Evolutionary conservation across 495 filamentous ascomycete genomes (phyloP), one percentile per base, ranked within the genome.

Genomic region (Usnea hakonensis): DNA sequence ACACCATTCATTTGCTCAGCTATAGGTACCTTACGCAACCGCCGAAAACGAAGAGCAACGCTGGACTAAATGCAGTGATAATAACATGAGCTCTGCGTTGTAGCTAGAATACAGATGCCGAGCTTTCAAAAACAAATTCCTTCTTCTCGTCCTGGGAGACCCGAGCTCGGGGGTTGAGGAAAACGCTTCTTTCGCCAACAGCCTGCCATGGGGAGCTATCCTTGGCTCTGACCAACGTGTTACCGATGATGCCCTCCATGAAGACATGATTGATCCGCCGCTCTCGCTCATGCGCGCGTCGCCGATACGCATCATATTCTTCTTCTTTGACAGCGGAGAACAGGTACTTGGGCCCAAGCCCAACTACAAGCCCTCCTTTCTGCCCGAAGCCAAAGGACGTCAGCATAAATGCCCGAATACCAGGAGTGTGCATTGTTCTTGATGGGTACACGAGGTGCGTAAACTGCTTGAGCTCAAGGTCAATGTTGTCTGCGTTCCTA

Each of bases 341-440:
- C 9, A 43, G 38, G 38, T 43, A 43, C 38, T 43, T 43, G 19
- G 38, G 38, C 38, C 38, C 38, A 43, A 43, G 38, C 38, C 38
- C 38, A 43, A 43, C 38, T 10, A 43, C 38, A 43, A 43, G 38
- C 10, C 38, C 38, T 19, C 68, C 64, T 57, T 72, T 72, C 40
- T 70, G 69, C 4, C 69, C 69, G 58, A 72, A 72, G 8, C 69
- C 69, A 60, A 72, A 72, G 14, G 66, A 67, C 5, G 68, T 72
- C 21, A 70, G 11, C 11, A 43, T 58, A 55, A 68, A 70, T 2
- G 67, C 68, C 41, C 64, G 58, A 2, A 68, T 16, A 16, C 40
- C 61, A 16, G 37, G 32, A 4, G 17, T 62, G 35, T 60, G 60
- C 17, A 71, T 57, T 11, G 37, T 52, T 9, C 40, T 16, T 17